Percentiles rank a stretch among this genome's conserved stretches.
These are phyloP conservation scores for Phytophthora sojae DNA, from an alignment of 352 stramenopile species.

Conservation along the genomic window DNA sequence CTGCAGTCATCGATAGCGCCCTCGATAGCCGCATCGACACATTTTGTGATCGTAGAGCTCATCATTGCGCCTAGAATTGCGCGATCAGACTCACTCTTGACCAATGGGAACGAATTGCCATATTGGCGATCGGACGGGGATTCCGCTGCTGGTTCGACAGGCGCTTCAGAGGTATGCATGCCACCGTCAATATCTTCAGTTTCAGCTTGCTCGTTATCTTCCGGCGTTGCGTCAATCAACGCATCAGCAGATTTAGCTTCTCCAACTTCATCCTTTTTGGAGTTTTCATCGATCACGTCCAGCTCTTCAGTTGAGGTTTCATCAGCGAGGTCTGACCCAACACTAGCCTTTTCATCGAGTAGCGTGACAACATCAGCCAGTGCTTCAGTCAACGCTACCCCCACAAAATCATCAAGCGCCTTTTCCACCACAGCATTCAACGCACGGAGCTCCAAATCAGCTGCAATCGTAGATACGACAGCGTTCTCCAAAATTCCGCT, in stretches of 20 bases:
- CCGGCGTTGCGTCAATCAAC: neutral
- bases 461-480: conserved; percentile 5
- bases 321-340: neutral
- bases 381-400: neutral
- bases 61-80: conserved; percentile 38
- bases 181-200: neutral
- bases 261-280: neutral
- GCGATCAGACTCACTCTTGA: conserved; percentile 35
- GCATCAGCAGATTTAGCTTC: neutral
- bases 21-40: conserved; percentile 17
- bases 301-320: neutral
- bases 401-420: conserved; percentile 13
- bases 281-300: neutral
- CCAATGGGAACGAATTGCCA: neutral
- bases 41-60: conserved; percentile 26
- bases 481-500: conserved; percentile 8
- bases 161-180: neutral
- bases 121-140: neutral
- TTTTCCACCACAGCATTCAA: conserved; percentile 6
- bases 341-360: neutral
- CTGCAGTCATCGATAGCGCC: conserved; percentile 31
- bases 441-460: conserved; percentile 1
- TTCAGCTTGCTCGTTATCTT: neutral
- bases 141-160: neutral
- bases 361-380: neutral